Evolutionary conservation across 768 basidiomycete genomes (phyloP), one percentile per base, ranked within the genome.

Genomic region (Boletus tylopilopsis): DNA sequence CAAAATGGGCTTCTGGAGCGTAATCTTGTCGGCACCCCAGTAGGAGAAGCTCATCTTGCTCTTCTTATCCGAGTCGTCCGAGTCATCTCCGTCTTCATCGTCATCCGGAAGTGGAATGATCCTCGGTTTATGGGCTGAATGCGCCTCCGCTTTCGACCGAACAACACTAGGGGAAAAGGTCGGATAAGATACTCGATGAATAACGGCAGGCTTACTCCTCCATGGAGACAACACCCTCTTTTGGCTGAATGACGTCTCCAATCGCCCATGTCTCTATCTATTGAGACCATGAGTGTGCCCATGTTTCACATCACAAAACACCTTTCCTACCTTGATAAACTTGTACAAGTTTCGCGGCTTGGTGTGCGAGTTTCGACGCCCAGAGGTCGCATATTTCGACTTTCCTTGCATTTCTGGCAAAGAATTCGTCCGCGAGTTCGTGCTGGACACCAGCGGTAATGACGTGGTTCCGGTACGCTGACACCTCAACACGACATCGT

Each of bases 11-110:
- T 87, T 87, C 65, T 90, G 87, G 19, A 93, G 80, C 1, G 90
- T 93, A 60, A 93, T 79, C 69, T 90, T 90, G 72, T 93, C 90
- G 27, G 90, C 90, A 22, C 90, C 90, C 89, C 90, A 92, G 63
- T 92, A 94, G 6, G 89, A 91, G 70, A 92, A 92, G 72, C 87
- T 89, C 90, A 92, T 91, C 68, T 91, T 92, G 74, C 85, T 89
- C 73, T 90, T 88, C 71, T 84, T 81, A 66, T 91, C 90, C 11
- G 88, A 91, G 59, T 91, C 87, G 57, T 89, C 87, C 4, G 90
- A 90, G 24, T 90, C 87, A 19, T 63, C 79, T 16, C 73, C 82
- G 21, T 73, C 74, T 18, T 72, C 71, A 49, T 84, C 77, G 41
- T 85, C 84, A 48, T 82, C 80, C 23, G 85, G 84, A 59, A 85